phyloP scores from a whole-genome alignment of 163 green algal species.

The Scenedesmus sp. region DNA sequence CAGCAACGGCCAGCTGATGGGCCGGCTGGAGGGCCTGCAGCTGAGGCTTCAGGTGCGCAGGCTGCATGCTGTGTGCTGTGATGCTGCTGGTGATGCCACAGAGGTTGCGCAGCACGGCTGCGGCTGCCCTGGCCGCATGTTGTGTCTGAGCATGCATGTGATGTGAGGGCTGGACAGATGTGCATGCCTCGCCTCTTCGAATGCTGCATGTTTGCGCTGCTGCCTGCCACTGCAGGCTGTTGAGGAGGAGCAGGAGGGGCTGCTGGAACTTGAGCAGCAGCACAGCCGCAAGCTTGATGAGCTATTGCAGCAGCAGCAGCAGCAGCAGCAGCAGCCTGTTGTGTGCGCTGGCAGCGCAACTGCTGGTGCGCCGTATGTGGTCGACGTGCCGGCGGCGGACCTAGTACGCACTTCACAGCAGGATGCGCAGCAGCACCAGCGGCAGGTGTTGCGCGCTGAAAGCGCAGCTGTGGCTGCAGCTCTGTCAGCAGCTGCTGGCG shows the following conservation, averaged over 20 bases:
- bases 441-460: background rate
- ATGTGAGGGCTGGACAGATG: too few species aligned
- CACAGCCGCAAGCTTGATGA: background rate
- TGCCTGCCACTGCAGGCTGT: background rate
- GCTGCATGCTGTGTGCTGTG: background rate
- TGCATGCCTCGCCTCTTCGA: too few species aligned
- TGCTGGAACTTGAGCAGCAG: background rate
- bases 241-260: conserved; percentile 31
- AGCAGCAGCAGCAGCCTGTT: background rate
- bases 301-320: conserved; percentile 1
- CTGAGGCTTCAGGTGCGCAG: conserved; percentile 35
- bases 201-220: background rate
- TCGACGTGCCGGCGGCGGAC: background rate
- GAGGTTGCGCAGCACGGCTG: background rate
- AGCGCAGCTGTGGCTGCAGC: background rate
- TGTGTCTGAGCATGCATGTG: too few species aligned
- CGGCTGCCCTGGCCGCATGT: background rate
- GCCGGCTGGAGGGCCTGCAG: conserved; percentile 9
- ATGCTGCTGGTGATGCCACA: background rate
- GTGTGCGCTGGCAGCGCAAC: background rate
- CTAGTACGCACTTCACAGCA: background rate
- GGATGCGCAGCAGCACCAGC: background rate
- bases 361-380: background rate
- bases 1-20: background rate
- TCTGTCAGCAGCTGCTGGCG: conserved; percentile 21